Base-by-base conservation (phyloP, 139 green algal genomes). In the Microglena sp. region DNA sequence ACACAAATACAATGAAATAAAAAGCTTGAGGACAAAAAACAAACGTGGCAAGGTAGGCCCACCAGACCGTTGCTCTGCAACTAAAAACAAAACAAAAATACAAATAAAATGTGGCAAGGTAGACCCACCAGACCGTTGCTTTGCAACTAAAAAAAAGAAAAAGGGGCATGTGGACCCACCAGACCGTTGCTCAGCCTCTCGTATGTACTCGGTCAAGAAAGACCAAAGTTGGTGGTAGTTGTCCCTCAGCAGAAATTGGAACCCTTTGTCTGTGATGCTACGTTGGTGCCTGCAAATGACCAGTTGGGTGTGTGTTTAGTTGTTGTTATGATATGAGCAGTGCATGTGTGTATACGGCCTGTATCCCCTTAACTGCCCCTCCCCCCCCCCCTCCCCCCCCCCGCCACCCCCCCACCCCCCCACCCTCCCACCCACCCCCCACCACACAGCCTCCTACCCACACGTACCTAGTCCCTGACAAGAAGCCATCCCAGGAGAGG, bases 201-300 rank as follows among this genome's bases (percentile, higher is more conserved):
- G 61, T 50, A 95, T 84, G 81, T 94, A 95, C 56, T 90, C 74
- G 26, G 69, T 55, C 65, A 96, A 74, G 60, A 94, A 76, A 34
- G 55, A 26, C 90, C 90, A 96, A 60, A 95, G 68, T 76, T 96
- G 90, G 32, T 67, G 64, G 69, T 90, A 81, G 11, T 76, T 77
- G 63, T 86, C 75, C 46, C 76, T 50, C 33, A 96, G 77, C 66
- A 96, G 79, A 69, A 92, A 95, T 50, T 85, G 77, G 55, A 90
- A 92, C 26, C 90, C 89, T 2, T 31, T 3, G 31, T 85, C 60
- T 11, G 76, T 92, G 45, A 64, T 71, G 29, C 22, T 29, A 31
- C 50, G 54, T 5, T 26, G 18, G 2, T 28, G n/a, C 43, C 62
- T 65, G 45, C 29, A 56, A 6, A n/a, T 46, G 33, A 8, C 15